Evolutionary conservation across 2,329 filamentous ascomycete genomes (phyloP), one percentile per base, ranked within the genome.

Genomic region (Paracamarosporium sp.): DNA sequence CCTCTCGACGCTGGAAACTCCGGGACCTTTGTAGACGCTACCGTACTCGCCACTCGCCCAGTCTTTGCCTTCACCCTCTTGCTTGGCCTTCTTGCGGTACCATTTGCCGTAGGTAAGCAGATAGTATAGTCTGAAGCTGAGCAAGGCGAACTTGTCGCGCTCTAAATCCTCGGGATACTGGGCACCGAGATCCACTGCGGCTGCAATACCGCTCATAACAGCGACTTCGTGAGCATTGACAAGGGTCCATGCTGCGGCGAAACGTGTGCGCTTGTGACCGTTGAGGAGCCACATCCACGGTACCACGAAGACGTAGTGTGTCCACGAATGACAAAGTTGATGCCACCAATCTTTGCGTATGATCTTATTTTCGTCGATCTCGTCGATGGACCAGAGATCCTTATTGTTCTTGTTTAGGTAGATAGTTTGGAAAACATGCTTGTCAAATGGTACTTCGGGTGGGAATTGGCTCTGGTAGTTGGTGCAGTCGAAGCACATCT

Each of bases 251-350:
- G 83, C 83, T 1, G 85, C 86, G 0, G 88, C 88, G 68, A 86
- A 91, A 22, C 82, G 79, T 0, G 89, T 91, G 47, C 81, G 79
- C 25, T 85, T 86, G 59, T 81, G 84, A 0, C 88, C 88, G 62
- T 92, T 88, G 3, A 92, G 81, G 24, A 89, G 84, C 88, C 89
- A 89, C 83, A 92, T 85, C 61, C 86, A 86, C 0, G 89, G 89
- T 1, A 92, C 87, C 63, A 89, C 87, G 31, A 86, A 81, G 1
- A 84, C 68, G 67, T 88, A 89, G 65, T 89, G 87, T 31, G 85
- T 85, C 82, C 83, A 89, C 3, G 82, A 80, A 65, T 89, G 85
- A 54, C 85, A 86, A 11, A 89, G 80, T 72, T 89, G 87, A 68
- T 89, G 87, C 87, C 87, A 89, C 86, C 86, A 89, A 60, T 89